Conservation (phyloP, 495 filamentous ascomycete genomes). For the Aspergillus incahuasiensis region DNA sequence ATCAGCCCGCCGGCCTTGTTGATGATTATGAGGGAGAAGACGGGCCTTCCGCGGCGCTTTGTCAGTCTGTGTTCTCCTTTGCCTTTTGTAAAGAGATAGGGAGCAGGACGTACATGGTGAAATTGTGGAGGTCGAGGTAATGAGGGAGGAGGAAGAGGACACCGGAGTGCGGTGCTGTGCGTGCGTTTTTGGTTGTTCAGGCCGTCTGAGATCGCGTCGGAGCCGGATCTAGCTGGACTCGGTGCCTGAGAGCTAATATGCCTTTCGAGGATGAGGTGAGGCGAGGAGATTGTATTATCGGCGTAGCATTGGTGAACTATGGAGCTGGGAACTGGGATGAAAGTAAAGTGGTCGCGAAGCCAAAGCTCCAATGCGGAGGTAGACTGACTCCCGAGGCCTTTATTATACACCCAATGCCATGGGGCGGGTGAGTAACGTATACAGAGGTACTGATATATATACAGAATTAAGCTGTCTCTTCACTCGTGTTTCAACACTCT, state of each 20-base stretch:
- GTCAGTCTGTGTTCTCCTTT: background rate
- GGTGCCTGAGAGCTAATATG: background rate
- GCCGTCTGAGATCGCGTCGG: background rate
- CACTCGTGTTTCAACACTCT: too few relatives aligned
- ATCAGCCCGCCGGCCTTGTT: conserved; percentile 97
- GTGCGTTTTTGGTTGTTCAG: background rate
- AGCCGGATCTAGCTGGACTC: background rate
- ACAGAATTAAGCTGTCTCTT: too few relatives aligned
- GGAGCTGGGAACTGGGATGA: background rate
- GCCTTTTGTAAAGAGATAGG: too few relatives aligned
- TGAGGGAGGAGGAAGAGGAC: background rate
- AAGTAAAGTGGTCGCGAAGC: background rate
- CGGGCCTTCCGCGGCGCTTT: conserved; percentile 61
- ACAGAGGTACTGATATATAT: background rate
- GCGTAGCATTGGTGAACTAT: background rate
- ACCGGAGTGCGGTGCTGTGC: conserved; percentile 4
- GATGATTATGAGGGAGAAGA: conserved; percentile 92
- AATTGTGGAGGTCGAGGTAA: background rate
- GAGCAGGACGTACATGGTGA: conserved; percentile 2
- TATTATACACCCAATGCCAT: background rate
- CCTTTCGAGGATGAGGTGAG: background rate
- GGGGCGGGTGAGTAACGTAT: background rate
- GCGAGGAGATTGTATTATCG: background rate
- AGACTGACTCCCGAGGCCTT: background rate
- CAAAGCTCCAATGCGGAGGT: conserved; percentile 6